phyloP scores from a whole-genome alignment of 305 asterid genomes.

The Withania somnifera region DNA sequence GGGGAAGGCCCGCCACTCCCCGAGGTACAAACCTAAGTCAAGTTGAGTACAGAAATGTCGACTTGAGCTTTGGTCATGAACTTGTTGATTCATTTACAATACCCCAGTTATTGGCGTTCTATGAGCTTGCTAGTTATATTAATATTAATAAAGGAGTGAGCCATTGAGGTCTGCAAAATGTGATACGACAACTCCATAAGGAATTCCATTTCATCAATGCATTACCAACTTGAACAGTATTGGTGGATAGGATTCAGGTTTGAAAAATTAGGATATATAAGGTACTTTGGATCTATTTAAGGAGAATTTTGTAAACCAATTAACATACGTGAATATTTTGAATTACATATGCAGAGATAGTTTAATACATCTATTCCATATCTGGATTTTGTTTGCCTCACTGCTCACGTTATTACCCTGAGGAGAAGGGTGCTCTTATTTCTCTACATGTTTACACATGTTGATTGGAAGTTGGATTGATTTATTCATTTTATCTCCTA shows the following conservation, averaged over 20 bases:
- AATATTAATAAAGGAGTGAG: not conserved
- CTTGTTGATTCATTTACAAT: not conserved
- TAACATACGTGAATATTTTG: not conserved
- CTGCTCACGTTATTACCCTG: not conserved
- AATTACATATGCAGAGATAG: not conserved
- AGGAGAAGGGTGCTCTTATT: too few species aligned
- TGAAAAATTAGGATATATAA: not conserved
- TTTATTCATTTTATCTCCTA: too few species aligned
- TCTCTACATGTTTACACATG: too few species aligned
- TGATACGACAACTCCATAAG: not conserved
- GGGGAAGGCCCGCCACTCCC: not conserved
- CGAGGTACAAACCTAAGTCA: not conserved
- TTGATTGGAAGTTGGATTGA: too few species aligned
- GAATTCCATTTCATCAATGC: not conserved
- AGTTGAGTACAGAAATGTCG: too few species aligned
- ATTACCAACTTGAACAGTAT: not conserved
- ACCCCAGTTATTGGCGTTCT: not conserved
- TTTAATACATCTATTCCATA: not conserved
- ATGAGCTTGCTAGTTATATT: not conserved
- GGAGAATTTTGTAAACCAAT: not conserved
- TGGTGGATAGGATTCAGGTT: not conserved
- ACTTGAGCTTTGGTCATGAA: not conserved
- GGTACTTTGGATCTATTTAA: not conserved
- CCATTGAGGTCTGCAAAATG: too few species aligned
- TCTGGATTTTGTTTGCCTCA: not conserved